phyloP scores from a whole-genome alignment of 352 stramenopile genomes.

The Globisporangium spinosum region DNA sequence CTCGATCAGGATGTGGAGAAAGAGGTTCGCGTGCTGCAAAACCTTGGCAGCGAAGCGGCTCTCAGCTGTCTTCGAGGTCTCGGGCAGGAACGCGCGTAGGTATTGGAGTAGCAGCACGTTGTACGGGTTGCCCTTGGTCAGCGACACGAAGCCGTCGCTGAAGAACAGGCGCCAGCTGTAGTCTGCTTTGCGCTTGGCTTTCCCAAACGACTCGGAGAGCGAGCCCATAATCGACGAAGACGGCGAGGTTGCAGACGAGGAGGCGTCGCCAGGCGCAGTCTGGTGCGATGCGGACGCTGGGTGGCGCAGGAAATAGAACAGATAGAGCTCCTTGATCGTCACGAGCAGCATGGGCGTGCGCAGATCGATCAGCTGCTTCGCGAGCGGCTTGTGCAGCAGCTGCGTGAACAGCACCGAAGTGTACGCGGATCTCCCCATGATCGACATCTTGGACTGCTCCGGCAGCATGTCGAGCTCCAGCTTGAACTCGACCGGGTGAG shows the following conservation, averaged over 20 bases:
- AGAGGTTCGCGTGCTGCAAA: constrained; percentile 74
- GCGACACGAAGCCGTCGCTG: constrained; percentile 52
- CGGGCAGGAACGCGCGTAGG: constrained; percentile 70
- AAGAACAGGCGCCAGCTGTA: constrained; percentile 75
- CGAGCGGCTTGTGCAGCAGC: constrained; percentile 74
- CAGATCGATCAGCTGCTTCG: constrained; percentile 73
- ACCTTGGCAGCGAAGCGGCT: constrained; percentile 80
- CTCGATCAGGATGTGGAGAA: constrained; percentile 84
- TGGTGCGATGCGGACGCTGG: constrained; percentile 68
- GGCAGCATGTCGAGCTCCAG: constrained; percentile 73
- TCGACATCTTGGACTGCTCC: constrained; percentile 76
- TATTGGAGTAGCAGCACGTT: constrained; percentile 85
- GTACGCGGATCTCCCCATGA: constrained; percentile 60
- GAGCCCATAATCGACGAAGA: constrained; percentile 40
- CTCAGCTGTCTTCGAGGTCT: constrained; percentile 51
- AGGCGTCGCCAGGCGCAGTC: constrained; percentile 25
- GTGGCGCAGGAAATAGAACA: constrained; percentile 85
- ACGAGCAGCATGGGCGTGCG: constrained; percentile 76
- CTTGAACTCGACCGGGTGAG: constrained; percentile 80
- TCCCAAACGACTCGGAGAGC: constrained; percentile 48
- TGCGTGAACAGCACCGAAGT: constrained; percentile 78
- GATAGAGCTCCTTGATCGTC: constrained; percentile 80
- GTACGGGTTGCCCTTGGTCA: constrained; percentile 78
- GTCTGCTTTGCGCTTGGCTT: constrained; percentile 43
- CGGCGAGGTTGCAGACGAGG: not conserved